Percentiles rank a stretch among this genome's conserved stretches.
Evolutionary conservation across 768 basidiomycete species (phyloP).

Genomic region (Rhodotorula toruloides): DNA sequence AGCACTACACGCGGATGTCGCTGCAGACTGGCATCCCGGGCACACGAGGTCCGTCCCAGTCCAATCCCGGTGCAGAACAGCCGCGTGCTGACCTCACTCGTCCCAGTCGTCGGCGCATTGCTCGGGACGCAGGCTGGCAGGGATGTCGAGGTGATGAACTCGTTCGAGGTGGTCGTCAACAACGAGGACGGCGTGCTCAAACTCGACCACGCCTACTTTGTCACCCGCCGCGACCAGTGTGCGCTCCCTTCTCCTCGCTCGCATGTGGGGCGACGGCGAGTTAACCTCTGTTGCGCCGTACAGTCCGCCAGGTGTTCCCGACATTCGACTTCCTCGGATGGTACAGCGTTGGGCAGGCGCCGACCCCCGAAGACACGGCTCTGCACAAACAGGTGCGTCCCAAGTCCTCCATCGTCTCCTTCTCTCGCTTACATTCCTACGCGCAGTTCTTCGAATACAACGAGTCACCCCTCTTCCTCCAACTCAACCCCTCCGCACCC

Average conservation of each 20-base stretch:
- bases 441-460: conserved; percentile 75
- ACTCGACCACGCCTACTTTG: conserved; percentile 76
- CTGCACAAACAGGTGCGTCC: conserved; percentile 73
- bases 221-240: conserved; percentile 84
- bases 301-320: conserved; percentile 98
- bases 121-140: conserved; percentile 90
- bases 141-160: conserved; percentile 94
- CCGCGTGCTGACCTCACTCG: neutral
- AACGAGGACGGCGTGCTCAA: conserved; percentile 52
- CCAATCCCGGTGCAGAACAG: neutral
- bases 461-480: conserved; percentile 80
- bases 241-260: conserved; percentile 37
- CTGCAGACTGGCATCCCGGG: conserved; percentile 60
- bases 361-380: conserved; percentile 67
- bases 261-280: neutral
- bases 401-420: neutral
- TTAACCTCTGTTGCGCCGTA: neutral
- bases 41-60: conserved; percentile 21
- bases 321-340: conserved; percentile 96
- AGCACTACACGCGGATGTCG: conserved; percentile 80
- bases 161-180: conserved; percentile 69
- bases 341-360: conserved; percentile 81
- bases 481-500: conserved; percentile 53
- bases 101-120: conserved; percentile 78
- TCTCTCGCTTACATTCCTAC: too few relatives aligned